Conservation (phyloP, 495 filamentous ascomycete genomes). For the Hypoxylon fragiforme region DNA sequence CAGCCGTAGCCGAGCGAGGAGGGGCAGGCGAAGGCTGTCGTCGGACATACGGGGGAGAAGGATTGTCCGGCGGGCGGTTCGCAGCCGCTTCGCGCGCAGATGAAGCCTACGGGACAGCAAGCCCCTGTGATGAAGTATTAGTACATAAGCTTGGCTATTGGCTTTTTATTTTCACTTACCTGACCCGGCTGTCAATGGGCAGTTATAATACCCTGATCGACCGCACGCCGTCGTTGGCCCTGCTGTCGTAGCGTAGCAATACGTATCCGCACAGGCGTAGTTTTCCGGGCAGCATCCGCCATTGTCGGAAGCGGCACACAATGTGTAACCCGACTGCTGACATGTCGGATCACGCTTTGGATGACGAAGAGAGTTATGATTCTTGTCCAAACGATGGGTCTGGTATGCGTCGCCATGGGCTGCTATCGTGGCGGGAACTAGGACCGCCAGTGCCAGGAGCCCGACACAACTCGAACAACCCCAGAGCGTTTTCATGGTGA, state of each 20-base stretch:
- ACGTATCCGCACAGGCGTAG: conserved; percentile 48
- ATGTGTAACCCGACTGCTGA: conserved; percentile 23
- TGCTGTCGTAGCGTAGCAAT: conserved; percentile 49
- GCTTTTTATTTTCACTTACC: conserved; percentile 18
- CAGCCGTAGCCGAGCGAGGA: conserved; percentile 45
- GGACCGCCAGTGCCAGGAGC: conserved; percentile 31
- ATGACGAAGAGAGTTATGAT: conserved; percentile 24
- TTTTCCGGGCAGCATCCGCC: conserved; percentile 50
- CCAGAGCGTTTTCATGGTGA: conserved; percentile 44
- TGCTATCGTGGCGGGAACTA: conserved; percentile 16
- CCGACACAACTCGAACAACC: conserved; percentile 32
- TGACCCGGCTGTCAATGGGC: conserved; percentile 26
- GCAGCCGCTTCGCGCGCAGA: conserved; percentile 40
- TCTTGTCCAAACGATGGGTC: conserved; percentile 43
- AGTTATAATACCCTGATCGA: conserved; percentile 38
- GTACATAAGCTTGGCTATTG: background rate
- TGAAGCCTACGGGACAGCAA: conserved; percentile 37
- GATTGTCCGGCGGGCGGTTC: conserved; percentile 35
- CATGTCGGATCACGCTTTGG: conserved; percentile 33
- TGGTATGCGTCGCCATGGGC: conserved; percentile 16
- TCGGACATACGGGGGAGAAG: conserved; percentile 34
- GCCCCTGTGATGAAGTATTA: conserved; percentile 20
- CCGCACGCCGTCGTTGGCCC: conserved; percentile 43
- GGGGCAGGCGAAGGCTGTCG: conserved; percentile 44
- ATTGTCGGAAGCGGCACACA: conserved; percentile 42